Base-by-base conservation (phyloP, 192 early-diverging fungal species). In the Coemansia sp. region DNA sequence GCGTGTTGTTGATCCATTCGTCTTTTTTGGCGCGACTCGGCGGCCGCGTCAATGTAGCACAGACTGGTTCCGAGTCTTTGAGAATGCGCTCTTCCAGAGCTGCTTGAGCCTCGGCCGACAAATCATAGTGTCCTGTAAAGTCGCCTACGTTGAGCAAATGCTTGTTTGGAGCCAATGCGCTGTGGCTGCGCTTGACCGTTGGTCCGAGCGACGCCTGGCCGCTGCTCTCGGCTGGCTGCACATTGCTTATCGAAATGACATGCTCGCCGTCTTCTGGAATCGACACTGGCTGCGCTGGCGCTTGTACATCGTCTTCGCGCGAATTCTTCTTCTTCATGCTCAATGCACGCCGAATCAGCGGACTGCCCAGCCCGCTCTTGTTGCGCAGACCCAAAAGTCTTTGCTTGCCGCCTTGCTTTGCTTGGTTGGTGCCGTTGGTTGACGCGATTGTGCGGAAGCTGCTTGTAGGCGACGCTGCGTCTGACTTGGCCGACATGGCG, bases 1-100 rank as follows among this genome's bases (percentile, higher is more conserved):
- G 70, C 41, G 62, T 79, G 39, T 79, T 79, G 15, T 68, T 62
- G 22, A 79, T 73, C 76, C 76, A 79, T 51, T 79, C 75, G 59
- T 68, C 67, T 61, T 79, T 73, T 49, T 66, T 66, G 24, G 57
- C 67, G 23, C 64, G 68, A 27, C 48, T 49, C 1, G 32, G 21
- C 15, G 45, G 37, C 3, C 54, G 52, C 35, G 51, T 25, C 10
- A 51, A 39, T 10, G 50, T 17, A 47, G 23, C 27, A 41, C 29
- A 29, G 17, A 12, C 8, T 21, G 22, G 35, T 19, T 57, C 43
- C 0, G 48, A 49, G 9, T 22, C 6, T 24, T 60, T 35, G 41
- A 55, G 61, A 45, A 70, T 64, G 12, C 62, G 47, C 54, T 70
- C 74, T 32, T 53, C 70, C 23, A 66, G 41, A 35, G 70, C 70